Evolutionary conservation across 1,284 basidiomycete species (phyloP), one percentile per base, ranked within the genome.

Genomic region (Ceratobasidium sp.): DNA sequence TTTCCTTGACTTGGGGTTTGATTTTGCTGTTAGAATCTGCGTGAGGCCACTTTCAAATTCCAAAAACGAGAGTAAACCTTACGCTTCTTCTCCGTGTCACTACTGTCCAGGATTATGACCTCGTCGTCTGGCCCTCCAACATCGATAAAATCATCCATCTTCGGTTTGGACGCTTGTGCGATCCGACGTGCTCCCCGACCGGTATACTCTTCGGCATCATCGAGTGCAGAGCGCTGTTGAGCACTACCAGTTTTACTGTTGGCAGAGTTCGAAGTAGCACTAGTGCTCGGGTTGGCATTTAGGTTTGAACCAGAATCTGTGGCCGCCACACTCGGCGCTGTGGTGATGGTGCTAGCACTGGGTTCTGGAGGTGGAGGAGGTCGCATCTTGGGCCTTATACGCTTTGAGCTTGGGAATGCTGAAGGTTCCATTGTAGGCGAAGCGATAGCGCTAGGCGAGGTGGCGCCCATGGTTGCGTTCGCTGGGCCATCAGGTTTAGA

Each of bases 321-420:
- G 8, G 73, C 38, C 14, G 73, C 50, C 12, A 69, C 50, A 55
- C 62, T 76, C 14, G 73, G 44, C 35, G 62, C 62, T 20, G 62
- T 64, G 59, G 44, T 74, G n/a, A 18, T 62, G 8, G 46, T 60
- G 20, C 55, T 38, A 23, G 41, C 3, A 27, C 50, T 62, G 16
- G 73, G 62, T 16, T 76, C 73, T n/a, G 73, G 62, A 65, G 73
- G 73, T 41, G 73, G 73, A 18, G 73, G 73, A 35, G 73, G 73
- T 27, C 73, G 60, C 73, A 76, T 76, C 44, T 76, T 76, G 27
- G 73, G 73, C n/a, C 35, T n/a, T 20, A 35, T 18, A 27, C 73
- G 60, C n/a, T 76, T 76, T n/a, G 57, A 41, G 16, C 35, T 33
- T 7, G 73, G 33, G 5, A 33, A 35, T 54, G n/a, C 48, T 5